These are phyloP conservation scores for Echinochloa phyllopogon DNA, from an alignment of 176 grass and related monocot species.

Conservation along the genomic window DNA sequence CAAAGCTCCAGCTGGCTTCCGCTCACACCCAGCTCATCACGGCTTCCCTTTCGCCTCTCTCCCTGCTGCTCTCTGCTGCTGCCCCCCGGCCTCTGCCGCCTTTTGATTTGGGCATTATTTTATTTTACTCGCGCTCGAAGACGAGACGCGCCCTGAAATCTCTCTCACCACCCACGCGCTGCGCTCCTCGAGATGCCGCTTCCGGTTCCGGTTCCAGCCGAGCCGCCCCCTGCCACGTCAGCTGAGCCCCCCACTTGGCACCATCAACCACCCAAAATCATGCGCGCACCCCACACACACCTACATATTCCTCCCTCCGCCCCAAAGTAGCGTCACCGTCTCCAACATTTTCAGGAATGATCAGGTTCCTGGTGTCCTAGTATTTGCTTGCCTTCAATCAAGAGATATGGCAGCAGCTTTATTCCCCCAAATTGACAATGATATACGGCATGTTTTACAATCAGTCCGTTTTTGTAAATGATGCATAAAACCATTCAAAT, in stretches of 20 bases:
- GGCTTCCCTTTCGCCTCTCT: neutral
- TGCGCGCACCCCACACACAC: neutral
- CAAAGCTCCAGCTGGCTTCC: constrained; percentile 52
- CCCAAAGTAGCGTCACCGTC: neutral
- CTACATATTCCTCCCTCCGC: neutral
- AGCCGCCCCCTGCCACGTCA: constrained; percentile 31
- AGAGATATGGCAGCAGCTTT: neutral
- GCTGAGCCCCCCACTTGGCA: constrained; percentile 18
- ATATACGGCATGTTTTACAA: neutral
- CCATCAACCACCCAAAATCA: constrained; percentile 38
- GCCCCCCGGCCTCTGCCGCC: no score
- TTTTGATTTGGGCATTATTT: neutral
- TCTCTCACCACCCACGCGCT: neutral
- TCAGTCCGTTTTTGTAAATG: neutral
- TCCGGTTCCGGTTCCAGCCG: constrained; percentile 5
- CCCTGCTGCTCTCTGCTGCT: neutral
- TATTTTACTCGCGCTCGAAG: neutral
- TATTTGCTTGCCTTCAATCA: neutral
- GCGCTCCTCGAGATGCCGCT: constrained; percentile 61
- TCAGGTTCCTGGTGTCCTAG: neutral
- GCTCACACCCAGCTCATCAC: constrained; percentile 53
- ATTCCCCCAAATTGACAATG: neutral
- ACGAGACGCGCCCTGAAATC: constrained; percentile 31
- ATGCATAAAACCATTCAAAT: neutral
- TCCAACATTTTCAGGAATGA: neutral